Evolutionary conservation across 108 stramenopile genomes (phyloP), one percentile per base, ranked within the genome.

Genomic region (Parietichytrium sp.): DNA sequence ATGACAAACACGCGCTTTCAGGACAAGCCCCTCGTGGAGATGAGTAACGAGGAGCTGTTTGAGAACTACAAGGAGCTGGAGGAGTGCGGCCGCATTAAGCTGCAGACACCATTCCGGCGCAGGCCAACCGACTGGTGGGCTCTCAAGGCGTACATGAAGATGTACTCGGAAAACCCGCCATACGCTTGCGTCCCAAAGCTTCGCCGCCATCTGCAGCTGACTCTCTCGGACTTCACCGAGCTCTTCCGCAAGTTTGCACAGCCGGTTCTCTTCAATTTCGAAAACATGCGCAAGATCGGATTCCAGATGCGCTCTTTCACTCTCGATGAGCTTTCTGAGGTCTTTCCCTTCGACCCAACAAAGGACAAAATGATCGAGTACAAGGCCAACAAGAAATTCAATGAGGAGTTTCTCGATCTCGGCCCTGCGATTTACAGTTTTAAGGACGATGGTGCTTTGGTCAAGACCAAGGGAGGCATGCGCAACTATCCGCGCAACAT

Each of bases 281-380:
- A 72, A 33, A 72, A 72, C 61, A 72, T 72, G 61, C 61, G 61
- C 61, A 72, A 72, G 61, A 45, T 42, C 20, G 61, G 61, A 1
- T 72, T 45, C 61, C 36, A 33, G 0, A 42, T 33, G 0, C 61
- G 42, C 42, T 33, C 61, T 42, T 72, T 18, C 61, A 72, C 61
- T 20, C 45, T 72, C 33, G 61, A 72, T 33, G 61, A 72, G 20
- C 61, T 72, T 42, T 23, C 36, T 25, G 61, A 72, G 42, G 45
- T 72, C 38, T 72, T 72, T 20, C 61, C 61, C 61, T 72, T 72
- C 3, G 61, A 72, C 20, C 38, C 45, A 12, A 72, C 61, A 33
- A 45, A 10, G 10, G 61, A 72, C 38, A 72, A 33, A n/a, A 45
- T 72, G 20, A 42, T 42, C n/a, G 38, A 72, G 61, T 72, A 72